Base-by-base conservation (phyloP, 2,329 filamentous ascomycete genomes). In the Talaromyces sp. region DNA sequence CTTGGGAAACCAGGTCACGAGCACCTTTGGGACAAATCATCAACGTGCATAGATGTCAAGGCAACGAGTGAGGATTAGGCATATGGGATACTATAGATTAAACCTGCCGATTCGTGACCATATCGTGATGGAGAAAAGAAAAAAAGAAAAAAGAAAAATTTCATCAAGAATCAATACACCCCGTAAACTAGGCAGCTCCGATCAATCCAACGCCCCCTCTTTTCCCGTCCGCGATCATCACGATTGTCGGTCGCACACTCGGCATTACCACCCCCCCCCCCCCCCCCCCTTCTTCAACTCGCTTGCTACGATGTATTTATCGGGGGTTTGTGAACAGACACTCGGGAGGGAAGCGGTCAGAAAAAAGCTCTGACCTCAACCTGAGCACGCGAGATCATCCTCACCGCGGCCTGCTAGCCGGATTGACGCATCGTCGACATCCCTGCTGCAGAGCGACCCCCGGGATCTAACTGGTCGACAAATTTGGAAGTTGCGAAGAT, bases 161-260 rank as follows among this genome's bases (percentile, higher is more conserved):
- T n/a, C 24, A 27, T 27, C 9, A 16, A 35, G 7, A n/a, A 35
- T 35, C n/a, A 35, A n/a, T n/a, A n/a, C n/a, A n/a, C n/a, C n/a
- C n/a, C 33, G 13, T 16, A 16, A n/a, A 39, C 36, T 44, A 27
- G 8, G 42, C 30, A 32, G 42, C 6, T 19, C 24, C n/a, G 17
- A 32, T 19, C n/a, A 27, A 44, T 17, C 9, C 19, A 20, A 9
- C 40, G 41, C 24, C 49, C 42, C 54, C 51, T 42, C 42, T 50
- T 55, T 59, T 56, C 48, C 54, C n/a, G n/a, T n/a, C n/a, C 55
- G 50, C 51, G 60, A 64, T 64, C 57, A 62, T 52, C 57, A 57
- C 37, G 58, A 62, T 65, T 56, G 44, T 61, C 56, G 59, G 55
- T 33, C 53, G 40, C 51, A 48, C 54, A 43, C 47, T 52, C 24